Evolutionary conservation across 2,329 filamentous ascomycete species (phyloP).

Genomic region (Alternaria alternata): DNA sequence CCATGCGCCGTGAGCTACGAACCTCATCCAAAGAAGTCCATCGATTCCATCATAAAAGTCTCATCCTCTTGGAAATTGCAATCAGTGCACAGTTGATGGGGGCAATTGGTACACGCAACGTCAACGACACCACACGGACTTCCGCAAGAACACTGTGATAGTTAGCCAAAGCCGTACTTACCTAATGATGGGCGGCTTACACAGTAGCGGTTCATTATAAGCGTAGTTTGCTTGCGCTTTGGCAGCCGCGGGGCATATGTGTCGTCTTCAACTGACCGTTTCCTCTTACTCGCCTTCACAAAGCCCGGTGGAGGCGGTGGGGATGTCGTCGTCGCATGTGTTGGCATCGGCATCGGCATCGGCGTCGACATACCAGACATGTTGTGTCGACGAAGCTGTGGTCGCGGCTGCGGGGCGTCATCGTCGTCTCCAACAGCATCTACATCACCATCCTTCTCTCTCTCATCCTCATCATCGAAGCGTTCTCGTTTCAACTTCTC

Average conservation of each 20-base stretch:
- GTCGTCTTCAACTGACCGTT: background rate
- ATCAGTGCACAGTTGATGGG: constrained; percentile 9
- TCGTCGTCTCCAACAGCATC: constrained; percentile 14
- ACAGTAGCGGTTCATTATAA: constrained; percentile 8
- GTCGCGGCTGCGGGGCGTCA: background rate
- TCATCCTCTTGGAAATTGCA: constrained; percentile 4
- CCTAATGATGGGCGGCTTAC: constrained; percentile 5
- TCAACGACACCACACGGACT: constrained; percentile 1
- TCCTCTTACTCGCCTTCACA: background rate
- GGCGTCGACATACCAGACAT: background rate
- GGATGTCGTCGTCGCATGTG: background rate
- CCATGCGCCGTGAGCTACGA: background rate
- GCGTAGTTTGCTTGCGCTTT: constrained; percentile 2
- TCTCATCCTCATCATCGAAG: constrained; percentile 27
- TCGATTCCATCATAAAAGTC: background rate
- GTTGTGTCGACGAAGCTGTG: background rate
- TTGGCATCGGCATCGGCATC: background rate
- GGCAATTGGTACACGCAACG: constrained; percentile 14
- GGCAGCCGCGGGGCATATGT: background rate
- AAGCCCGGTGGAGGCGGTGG: background rate
- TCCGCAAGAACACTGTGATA: constrained; percentile 11
- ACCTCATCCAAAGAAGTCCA: constrained; percentile 2
- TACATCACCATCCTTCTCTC: constrained; percentile 7
- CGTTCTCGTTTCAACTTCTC: constrained; percentile 32
- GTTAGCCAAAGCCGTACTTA: constrained; percentile 2